A percentile compares a stretch with the other conserved stretches of the same genome.
phyloP scores from a whole-genome alignment of 2,329 filamentous ascomycete species.

The Pseudocercospora fuligena region DNA sequence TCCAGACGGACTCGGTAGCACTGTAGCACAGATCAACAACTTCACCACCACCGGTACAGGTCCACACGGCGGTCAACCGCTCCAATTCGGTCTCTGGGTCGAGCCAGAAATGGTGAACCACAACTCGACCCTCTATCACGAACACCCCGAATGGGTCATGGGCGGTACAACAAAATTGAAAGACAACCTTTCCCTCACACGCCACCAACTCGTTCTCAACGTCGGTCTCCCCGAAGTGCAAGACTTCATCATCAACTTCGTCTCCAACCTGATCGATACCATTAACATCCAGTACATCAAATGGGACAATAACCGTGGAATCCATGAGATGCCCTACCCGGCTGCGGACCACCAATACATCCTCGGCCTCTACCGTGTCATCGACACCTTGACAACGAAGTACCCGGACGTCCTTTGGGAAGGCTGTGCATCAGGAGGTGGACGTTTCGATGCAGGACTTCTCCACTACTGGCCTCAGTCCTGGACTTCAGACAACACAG shows the following conservation, averaged over 20 bases:
- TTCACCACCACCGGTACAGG: constrained; percentile 54
- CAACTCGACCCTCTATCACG: constrained; percentile 63
- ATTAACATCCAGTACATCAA: constrained; percentile 66
- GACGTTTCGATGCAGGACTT: constrained; percentile 66
- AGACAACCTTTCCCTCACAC: constrained; percentile 49
- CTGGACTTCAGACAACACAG: constrained; percentile 70
- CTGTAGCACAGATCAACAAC: constrained; percentile 58
- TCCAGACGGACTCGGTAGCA: constrained; percentile 59
- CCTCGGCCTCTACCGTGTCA: constrained; percentile 66
- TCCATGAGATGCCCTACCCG: constrained; percentile 63
- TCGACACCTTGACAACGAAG: constrained; percentile 62
- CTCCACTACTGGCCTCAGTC: constrained; percentile 69
- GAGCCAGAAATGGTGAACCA: constrained; percentile 72
- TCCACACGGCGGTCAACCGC: constrained; percentile 51
- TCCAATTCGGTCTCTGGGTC: constrained; percentile 69
- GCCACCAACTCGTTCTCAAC: constrained; percentile 67
- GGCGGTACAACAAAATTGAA: constrained; percentile 62
- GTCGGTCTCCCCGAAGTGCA: constrained; percentile 66
- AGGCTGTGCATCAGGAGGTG: constrained; percentile 68
- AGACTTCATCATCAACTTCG: constrained; percentile 62
- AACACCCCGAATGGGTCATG: constrained; percentile 68
- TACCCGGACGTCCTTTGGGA: constrained; percentile 70
- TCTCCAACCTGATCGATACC: constrained; percentile 60
- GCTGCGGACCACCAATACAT: constrained; percentile 64
- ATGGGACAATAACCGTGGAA: constrained; percentile 71